Evolutionary conservation across 345 rosid genomes (phyloP).

Genomic region (Mangifera indica): DNA sequence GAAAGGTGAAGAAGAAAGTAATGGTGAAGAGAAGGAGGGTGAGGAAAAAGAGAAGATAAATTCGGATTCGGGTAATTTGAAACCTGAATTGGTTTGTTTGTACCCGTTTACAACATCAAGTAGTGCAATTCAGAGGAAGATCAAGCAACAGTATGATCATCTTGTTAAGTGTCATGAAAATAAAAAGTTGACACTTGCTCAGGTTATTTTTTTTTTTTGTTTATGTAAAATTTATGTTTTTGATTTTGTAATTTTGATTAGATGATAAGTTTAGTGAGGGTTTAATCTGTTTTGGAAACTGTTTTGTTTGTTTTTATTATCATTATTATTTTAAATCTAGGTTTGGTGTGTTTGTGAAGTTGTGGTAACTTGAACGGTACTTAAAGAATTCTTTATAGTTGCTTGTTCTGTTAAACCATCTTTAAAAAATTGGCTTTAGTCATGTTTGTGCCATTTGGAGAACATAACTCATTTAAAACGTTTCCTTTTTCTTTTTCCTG

Average conservation of each 20-base stretch:
- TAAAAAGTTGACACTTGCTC: conserved; percentile 71
- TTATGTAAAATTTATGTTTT: not conserved
- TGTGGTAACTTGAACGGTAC: conserved; percentile 3
- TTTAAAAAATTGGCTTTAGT: not conserved
- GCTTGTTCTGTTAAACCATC: conserved; percentile 18
- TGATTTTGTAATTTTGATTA: not conserved
- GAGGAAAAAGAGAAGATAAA: conserved; percentile 22
- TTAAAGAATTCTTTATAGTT: conserved; percentile 26
- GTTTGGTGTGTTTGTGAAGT: not conserved
- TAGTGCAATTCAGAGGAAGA: conserved; percentile 93
- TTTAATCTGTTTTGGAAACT: not conserved
- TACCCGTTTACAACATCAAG: conserved; percentile 80
- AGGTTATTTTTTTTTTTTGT: conserved; percentile 37
- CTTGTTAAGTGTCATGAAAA: conserved; percentile 66
- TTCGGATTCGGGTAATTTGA: conserved; percentile 36
- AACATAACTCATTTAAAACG: conserved; percentile 4
- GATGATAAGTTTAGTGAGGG: not conserved
- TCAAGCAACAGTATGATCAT: conserved; percentile 82
- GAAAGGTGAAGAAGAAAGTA: conserved; percentile 46
- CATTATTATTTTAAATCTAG: not conserved
- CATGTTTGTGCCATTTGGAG: conserved; percentile 2
- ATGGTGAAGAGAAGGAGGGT: conserved; percentile 31
- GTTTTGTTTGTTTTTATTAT: not conserved
- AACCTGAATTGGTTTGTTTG: conserved; percentile 66
- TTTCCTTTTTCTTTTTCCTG: not conserved